These are phyloP conservation scores for Sphagnurus paluster DNA, from an alignment of 1,284 basidiomycete genomes.

Conservation along the genomic window DNA sequence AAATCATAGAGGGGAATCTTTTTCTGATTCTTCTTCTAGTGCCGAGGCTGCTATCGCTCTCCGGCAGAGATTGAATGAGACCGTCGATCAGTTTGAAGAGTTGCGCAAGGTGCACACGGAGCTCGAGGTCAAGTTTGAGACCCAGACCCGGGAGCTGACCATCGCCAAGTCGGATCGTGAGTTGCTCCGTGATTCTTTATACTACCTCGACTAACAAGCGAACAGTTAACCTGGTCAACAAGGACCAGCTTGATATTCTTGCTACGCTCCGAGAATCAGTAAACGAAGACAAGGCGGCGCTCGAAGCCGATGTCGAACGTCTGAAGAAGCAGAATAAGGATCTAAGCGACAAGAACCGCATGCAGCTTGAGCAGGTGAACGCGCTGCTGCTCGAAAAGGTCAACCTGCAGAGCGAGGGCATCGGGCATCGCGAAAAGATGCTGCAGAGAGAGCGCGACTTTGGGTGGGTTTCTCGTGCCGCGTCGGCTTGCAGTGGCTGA, in stretches of 20 bases:
- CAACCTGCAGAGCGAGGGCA: constrained; percentile 83
- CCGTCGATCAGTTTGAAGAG: constrained; percentile 78
- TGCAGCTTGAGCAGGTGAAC: constrained; percentile 92
- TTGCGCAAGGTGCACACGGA: constrained; percentile 70
- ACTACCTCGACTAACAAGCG: constrained; percentile 3
- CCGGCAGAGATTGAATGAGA: constrained; percentile 85
- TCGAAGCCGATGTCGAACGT: constrained; percentile 68
- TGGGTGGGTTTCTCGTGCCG: constrained; percentile 47
- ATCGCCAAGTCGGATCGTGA: constrained; percentile 86
- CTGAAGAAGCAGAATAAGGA: constrained; percentile 73
- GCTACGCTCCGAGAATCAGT: constrained; percentile 84
- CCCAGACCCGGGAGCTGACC: constrained; percentile 69
- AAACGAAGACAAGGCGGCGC: constrained; percentile 79
- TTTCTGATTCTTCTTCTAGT: constrained; percentile 39
- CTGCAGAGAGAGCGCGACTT: constrained; percentile 80
- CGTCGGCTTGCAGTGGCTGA: neutral
- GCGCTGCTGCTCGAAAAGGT: constrained; percentile 88
- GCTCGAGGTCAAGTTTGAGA: constrained; percentile 72
- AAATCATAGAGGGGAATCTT: neutral
- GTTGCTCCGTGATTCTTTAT: constrained; percentile 28
- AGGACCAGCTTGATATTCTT: constrained; percentile 83
- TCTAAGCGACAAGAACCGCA: constrained; percentile 80
- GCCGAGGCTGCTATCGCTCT: constrained; percentile 87
- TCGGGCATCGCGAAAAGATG: constrained; percentile 82
- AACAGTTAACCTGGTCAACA: constrained; percentile 80